Base-by-base conservation (phyloP, 345 rosid species). In the Rubroshorea leprosula region DNA sequence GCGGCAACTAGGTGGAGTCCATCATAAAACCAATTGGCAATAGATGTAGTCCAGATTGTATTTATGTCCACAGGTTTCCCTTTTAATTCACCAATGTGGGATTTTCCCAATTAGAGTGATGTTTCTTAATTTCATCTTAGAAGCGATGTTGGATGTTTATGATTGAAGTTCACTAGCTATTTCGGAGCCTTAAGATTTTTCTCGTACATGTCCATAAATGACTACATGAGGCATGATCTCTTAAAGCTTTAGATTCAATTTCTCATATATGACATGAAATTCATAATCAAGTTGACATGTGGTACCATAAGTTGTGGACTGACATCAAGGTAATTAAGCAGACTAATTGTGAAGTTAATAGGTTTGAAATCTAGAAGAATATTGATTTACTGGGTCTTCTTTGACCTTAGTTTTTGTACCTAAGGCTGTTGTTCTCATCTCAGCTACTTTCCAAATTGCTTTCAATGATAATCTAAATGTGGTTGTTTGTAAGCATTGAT, bases 151-250 rank as follows among this genome's bases (percentile, higher is more conserved):
- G 43, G 8, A 63, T 50, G 9, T 22, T 50, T 45, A 39, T 64
- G 39, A 22, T 48, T 3, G 53, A 23, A 29, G 7, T 49, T 7
- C 12, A 26, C n/a, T 49, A 11, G 41, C 6, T 49, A 22, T 55
- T 52, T 8, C 26, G 21, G 50, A 22, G 53, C 18, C 54, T 49
- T 19, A 50, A 39, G 48, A 19, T 20, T 61, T 22, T 43, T 23
- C 39, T 1, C 49, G 24, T 54, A 21, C 35, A 24, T 54, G 23
- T 58, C 54, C 59, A 44, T 67, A 58, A 53, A 39, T 58, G 19
- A 22, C 25, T 31, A 12, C 47, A 22, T 26, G 35, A 51, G 23
- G 23, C n/a, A n/a, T 27, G 38, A 3, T 21, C 22, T 49, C 18
- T 39, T 22, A 35, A 49, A 26, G 20, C 22, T 35, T 14, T 50